Evolutionary conservation across 495 filamentous ascomycete genomes (phyloP).

Genomic region (Penicillium turbatum): DNA sequence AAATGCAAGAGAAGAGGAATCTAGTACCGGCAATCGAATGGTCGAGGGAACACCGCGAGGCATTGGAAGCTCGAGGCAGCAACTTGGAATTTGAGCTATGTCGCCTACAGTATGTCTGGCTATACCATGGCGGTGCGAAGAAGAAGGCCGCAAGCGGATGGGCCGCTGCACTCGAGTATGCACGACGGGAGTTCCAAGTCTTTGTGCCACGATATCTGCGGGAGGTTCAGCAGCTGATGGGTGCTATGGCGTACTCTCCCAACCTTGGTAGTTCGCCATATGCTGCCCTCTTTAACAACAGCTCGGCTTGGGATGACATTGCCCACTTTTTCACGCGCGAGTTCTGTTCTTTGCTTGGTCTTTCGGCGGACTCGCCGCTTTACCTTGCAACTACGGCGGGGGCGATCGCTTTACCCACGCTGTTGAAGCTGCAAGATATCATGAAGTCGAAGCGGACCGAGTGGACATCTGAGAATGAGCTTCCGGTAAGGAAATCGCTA

Average conservation of each 20-base stretch:
- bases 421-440: slow-evolving; percentile 76
- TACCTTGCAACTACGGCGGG: slow-evolving; percentile 90
- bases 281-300: slow-evolving; percentile 64
- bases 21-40: slow-evolving; percentile 80
- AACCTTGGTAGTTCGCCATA: slow-evolving; percentile 73
- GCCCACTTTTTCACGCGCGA: slow-evolving; percentile 82
- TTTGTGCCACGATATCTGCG: slow-evolving; percentile 66
- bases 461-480: slow-evolving; percentile 87
- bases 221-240: slow-evolving; percentile 73
- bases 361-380: slow-evolving; percentile 83
- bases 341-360: slow-evolving; percentile 86
- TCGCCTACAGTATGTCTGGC: slow-evolving; percentile 79
- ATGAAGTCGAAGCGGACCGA: slow-evolving; percentile 85
- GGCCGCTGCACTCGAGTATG: slow-evolving; percentile 67
- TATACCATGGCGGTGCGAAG: slow-evolving; percentile 55
- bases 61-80: slow-evolving; percentile 76
- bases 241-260: slow-evolving; percentile 69
- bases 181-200: slow-evolving; percentile 55
- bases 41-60: slow-evolving; percentile 64
- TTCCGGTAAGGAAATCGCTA: slow-evolving; percentile 55
- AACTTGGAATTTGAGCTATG: slow-evolving; percentile 94
- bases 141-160: slow-evolving; percentile 25
- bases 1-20: slow-evolving; percentile 65
- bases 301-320: slow-evolving; percentile 72
- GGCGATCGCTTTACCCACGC: slow-evolving; percentile 78